Conservation (phyloP, 2,329 filamentous ascomycete species). For the Myotisia sp. region DNA sequence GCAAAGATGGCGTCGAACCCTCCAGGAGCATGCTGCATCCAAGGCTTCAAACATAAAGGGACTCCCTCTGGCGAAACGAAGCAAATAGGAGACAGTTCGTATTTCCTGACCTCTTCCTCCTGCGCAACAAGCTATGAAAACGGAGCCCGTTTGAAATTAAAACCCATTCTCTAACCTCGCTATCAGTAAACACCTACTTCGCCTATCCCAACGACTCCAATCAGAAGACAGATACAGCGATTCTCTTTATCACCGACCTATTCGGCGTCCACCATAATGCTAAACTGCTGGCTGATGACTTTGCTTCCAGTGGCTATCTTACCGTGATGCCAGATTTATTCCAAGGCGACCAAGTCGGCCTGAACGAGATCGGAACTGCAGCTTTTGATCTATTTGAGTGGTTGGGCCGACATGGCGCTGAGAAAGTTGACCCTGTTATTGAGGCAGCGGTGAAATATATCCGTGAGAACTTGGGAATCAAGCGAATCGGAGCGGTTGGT, state of each 20-base stretch:
- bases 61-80: slow-evolving; percentile 34
- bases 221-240: slow-evolving; percentile 37
- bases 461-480: slow-evolving; percentile 31
- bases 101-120: slow-evolving; percentile 2
- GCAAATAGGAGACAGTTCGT: slow-evolving; percentile 33
- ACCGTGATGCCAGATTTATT: slow-evolving; percentile 57
- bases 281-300: slow-evolving; percentile 58
- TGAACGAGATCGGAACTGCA: too few relatives aligned
- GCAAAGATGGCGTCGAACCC: slow-evolving; percentile 40
- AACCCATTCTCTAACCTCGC: slow-evolving; percentile 1
- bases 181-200: slow-evolving; percentile 43
- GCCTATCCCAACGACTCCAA: slow-evolving; percentile 37
- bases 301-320: slow-evolving; percentile 58
- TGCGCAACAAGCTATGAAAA: not conserved
- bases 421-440: slow-evolving; percentile 40
- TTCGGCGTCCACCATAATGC: slow-evolving; percentile 46
- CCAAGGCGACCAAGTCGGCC: slow-evolving; percentile 45
- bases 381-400: slow-evolving; percentile 34
- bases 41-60: slow-evolving; percentile 40
- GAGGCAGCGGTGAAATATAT: slow-evolving; percentile 41
- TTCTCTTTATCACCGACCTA: slow-evolving; percentile 45
- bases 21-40: slow-evolving; percentile 34
- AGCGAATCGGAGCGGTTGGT: slow-evolving; percentile 49
- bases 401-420: slow-evolving; percentile 32
- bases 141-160: not conserved